A percentile compares a stretch with the other conserved stretches of the same genome.
Conservation (phyloP, 148 eudicot species). For the Rhododendron henanense region DNA sequence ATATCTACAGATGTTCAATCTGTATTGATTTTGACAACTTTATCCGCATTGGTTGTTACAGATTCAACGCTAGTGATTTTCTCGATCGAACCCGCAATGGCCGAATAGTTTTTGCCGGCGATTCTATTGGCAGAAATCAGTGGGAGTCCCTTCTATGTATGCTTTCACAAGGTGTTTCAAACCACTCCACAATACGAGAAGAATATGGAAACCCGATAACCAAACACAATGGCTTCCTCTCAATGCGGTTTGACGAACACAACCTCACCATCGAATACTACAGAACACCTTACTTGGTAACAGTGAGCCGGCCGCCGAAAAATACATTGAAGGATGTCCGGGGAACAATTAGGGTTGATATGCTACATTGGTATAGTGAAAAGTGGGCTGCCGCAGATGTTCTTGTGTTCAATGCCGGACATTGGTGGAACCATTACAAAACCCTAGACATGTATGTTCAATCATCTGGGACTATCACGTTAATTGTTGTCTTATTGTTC, state of each 20-base stretch:
- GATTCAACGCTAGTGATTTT: conserved; percentile 29
- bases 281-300: conserved; percentile 58
- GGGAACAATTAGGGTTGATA: conserved; percentile 51
- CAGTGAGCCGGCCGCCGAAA: conserved; percentile 33
- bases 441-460: conserved; percentile 43
- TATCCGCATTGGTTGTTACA: background rate
- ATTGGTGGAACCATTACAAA: conserved; percentile 84
- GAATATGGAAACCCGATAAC: conserved; percentile 55
- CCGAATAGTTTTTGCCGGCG: conserved; percentile 52
- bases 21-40: background rate
- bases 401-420: conserved; percentile 46
- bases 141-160: conserved; percentile 58
- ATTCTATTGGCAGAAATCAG: conserved; percentile 57
- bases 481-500: no score
- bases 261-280: conserved; percentile 71
- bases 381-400: conserved; percentile 61
- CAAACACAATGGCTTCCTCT: conserved; percentile 57
- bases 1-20: background rate
- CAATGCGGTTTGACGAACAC: conserved; percentile 47
- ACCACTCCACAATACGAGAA: conserved; percentile 32
- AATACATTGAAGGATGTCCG: conserved; percentile 35
- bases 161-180: conserved; percentile 17
- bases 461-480: background rate
- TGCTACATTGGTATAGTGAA: conserved; percentile 55
- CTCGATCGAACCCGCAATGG: conserved; percentile 45